Percentiles rank a stretch among this genome's conserved stretches.
Conservation (phyloP, 2,329 filamentous ascomycete genomes). For the Fusarium setosum region DNA sequence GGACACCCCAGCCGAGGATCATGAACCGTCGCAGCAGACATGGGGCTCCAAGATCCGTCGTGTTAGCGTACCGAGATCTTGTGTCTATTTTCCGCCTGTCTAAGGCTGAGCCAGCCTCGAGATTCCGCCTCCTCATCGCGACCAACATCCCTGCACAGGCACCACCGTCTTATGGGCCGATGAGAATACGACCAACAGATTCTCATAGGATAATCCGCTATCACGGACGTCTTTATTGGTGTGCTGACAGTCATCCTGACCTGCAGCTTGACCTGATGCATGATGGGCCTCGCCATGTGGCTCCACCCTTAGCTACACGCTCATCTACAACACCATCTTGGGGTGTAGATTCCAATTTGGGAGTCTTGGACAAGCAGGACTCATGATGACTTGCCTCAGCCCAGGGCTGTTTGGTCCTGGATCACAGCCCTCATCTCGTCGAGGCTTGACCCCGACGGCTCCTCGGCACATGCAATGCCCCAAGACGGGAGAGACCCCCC, state of each 20-base stretch:
- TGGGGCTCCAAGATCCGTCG: neutral
- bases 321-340: conserved; percentile 13
- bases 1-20: conserved; percentile 16
- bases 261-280: conserved; percentile 29
- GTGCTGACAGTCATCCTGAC: conserved; percentile 26
- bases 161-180: conserved; percentile 1
- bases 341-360: conserved; percentile 3
- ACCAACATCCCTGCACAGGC: conserved; percentile 3
- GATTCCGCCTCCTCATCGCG: neutral
- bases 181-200: neutral
- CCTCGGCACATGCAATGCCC: conserved; percentile 21
- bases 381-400: conserved; percentile 4
- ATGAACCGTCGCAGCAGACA: neutral
- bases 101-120: conserved; percentile 10
- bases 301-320: conserved; percentile 9
- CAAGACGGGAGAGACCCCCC: conserved; percentile 3
- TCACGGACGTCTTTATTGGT: conserved; percentile 10
- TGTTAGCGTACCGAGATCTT: neutral
- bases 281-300: conserved; percentile 27
- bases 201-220: conserved; percentile 14
- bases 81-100: conserved; percentile 19
- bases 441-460: conserved; percentile 25
- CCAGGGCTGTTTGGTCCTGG: conserved; percentile 1
- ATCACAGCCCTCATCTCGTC: conserved; percentile 12
- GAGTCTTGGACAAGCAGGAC: conserved; percentile 1